Evolutionary conservation across 495 filamentous ascomycete species (phyloP), one percentile per base, ranked within the genome.

Genomic region (Tricharina praecox): DNA sequence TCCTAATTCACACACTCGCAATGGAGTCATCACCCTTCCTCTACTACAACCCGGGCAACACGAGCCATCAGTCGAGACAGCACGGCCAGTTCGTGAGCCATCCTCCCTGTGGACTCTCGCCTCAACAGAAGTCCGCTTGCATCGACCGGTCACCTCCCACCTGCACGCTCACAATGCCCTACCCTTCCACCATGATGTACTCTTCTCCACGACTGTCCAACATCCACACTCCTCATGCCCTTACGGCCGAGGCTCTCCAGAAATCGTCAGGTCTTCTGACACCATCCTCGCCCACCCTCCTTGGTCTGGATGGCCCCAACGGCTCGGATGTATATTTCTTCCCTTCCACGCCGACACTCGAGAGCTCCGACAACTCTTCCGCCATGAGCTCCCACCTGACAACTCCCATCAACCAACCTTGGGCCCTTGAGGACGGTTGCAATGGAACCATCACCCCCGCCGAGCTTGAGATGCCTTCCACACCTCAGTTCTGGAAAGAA

Each of bases 331-430:
- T 77, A 54, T 78, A 79, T 51, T 78, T 74, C 62, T 87, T 82
- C 62, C 85, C 87, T 8, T 75, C 85, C 1, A 95, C 90, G 36
- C 90, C 90, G 43, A 82, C 87, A 11, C 70, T 95, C 47, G 94
- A 88, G 8, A 75, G 79, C 46, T 93, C 87, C 66, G 71, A 74
- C 38, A 79, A 84, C 64, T 79, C 72, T 55, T 81, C 82, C 35
- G 66, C 82, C 44, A 65, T 94, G 46, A 79, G 79, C 38, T 93
- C 87, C 9, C 88, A 90, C 19, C 66, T 88, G 48, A 80, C 79
- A 56, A 81, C 80, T 7, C 45, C 45, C 18, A 46, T 46, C 26
- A 46, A 19, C 43, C 43, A 46, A 21, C 40, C 19, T n/a, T 78
- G 66, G 86, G 86, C 66, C 80, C 84, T 59, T 65, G 74, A 94